Evolutionary conservation across 2,329 filamentous ascomycete genomes (phyloP), one percentile per base, ranked within the genome.

Genomic region (Colletotrichum limetticola): DNA sequence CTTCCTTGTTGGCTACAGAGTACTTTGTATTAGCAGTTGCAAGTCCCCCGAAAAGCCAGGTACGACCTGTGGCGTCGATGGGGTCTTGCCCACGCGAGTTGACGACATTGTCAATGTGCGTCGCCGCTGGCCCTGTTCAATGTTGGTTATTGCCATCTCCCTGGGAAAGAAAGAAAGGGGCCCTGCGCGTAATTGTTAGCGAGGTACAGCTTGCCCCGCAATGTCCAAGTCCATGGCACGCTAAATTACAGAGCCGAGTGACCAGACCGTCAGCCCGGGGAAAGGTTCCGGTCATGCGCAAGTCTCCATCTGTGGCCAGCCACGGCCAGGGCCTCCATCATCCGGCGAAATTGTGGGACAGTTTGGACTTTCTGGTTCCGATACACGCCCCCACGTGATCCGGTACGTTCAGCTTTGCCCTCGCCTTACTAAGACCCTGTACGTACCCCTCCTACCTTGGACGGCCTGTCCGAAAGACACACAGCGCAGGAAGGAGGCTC

Each of bases 271-370:
- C 30, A 49, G 63, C 61, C 65, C 61, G 71, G 71, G 71, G 67
- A 74, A 71, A 74, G 62, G 71, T 74, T 71, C 71, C 71, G 68
- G 62, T 52, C 71, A 71, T 52, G 68, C 61, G 60, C 30, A n/a
- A 28, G 26, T 58, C 22, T 28, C 9, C 19, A 28, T 63, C 26
- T 52, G 60, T 37, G 58, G 32, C 42, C 16, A 57, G 24, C 46
- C 42, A n/a, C 49, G 22, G 49, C 32, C 30, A 14, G 16, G 42
- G n/a, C 46, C 66, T 60, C 52, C 26, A 72, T 63, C 19, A 7
- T 26, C 55, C 66, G 26, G 66, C 55, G 66, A 72, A 22, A 69
- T 64, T 60, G 32, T 58, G 58, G 69, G 26, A 11, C 52, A 24
- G 30, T 6, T 42, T 16, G 60, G 30, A 16, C 7, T 37, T 46